A percentile compares a stretch with the other conserved stretches of the same genome.
phyloP scores from a whole-genome alignment of 1,284 basidiomycete species.

The Rhodotorula sp. region DNA sequence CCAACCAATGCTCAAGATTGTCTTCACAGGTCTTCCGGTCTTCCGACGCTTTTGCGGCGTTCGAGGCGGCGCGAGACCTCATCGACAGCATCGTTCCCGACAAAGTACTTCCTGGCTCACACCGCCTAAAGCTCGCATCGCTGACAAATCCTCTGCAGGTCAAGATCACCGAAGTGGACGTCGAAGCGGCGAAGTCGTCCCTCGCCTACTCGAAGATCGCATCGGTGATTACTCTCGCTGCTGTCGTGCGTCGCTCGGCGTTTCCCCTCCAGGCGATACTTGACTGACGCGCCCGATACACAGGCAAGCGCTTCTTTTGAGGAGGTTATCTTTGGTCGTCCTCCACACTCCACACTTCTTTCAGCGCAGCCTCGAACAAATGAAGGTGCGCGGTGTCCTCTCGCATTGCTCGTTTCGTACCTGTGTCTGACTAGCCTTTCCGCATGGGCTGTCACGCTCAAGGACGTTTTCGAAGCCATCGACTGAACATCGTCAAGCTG shows the following conservation, averaged over 20 bases:
- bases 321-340: constrained; percentile 76
- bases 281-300: background rate
- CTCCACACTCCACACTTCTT: constrained; percentile 69
- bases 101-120: constrained; percentile 51
- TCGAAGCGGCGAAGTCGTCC: constrained; percentile 90
- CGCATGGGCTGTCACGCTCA: constrained; percentile 65
- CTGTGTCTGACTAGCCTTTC: background rate
- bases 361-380: constrained; percentile 68
- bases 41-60: constrained; percentile 80
- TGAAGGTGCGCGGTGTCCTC: constrained; percentile 50
- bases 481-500: constrained; percentile 76
- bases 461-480: constrained; percentile 68
- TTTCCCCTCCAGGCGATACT: background rate
- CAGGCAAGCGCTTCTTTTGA: constrained; percentile 74
- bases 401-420: background rate
- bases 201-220: constrained; percentile 79
- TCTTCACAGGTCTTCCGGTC: constrained; percentile 56
- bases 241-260: constrained; percentile 61
- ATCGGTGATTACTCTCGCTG: constrained; percentile 72
- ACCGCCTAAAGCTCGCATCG: background rate
- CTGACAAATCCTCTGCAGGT: constrained; percentile 47
- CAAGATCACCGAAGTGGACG: constrained; percentile 69
- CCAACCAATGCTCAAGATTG: rapidly evolving
- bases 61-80: constrained; percentile 63
- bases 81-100: constrained; percentile 40